These are phyloP conservation scores for Globisporangium paroecandrum DNA, from an alignment of 352 stramenopile species.

Conservation along the genomic window DNA sequence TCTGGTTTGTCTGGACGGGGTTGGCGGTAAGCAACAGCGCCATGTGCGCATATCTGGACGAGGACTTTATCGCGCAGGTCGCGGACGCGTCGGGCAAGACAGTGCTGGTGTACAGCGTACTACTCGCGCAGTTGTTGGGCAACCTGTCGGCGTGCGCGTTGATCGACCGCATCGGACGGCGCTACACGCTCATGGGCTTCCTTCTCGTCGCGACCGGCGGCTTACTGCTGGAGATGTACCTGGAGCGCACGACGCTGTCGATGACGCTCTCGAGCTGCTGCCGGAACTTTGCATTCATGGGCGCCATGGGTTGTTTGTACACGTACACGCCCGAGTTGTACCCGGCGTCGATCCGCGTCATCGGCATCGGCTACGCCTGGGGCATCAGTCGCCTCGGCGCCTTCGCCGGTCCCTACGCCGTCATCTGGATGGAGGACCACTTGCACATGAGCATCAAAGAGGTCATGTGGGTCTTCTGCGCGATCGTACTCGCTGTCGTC, in stretches of 20 bases:
- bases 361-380: slow-evolving; percentile 32
- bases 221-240: slow-evolving; percentile 10
- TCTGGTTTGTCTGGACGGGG: slow-evolving; percentile 43
- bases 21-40: slow-evolving; percentile 22
- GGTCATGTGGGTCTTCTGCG: neutral
- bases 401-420: slow-evolving; percentile 27
- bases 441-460: slow-evolving; percentile 11
- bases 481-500: slow-evolving; percentile 21
- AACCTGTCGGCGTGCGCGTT: slow-evolving; percentile 28
- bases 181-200: slow-evolving; percentile 22
- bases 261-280: neutral
- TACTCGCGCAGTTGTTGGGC: slow-evolving; percentile 29
- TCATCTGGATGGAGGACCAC: slow-evolving; percentile 24
- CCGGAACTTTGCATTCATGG: slow-evolving; percentile 11
- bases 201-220: slow-evolving; percentile 3
- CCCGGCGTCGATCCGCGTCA: slow-evolving; percentile 28
- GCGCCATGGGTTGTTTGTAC: slow-evolving; percentile 26
- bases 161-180: slow-evolving; percentile 29
- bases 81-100: neutral
- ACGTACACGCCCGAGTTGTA: slow-evolving; percentile 40
- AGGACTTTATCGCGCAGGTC: slow-evolving; percentile 9
- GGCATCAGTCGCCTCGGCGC: slow-evolving; percentile 22
- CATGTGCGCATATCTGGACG: slow-evolving; percentile 26
- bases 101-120: neutral
- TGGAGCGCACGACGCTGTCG: slow-evolving; percentile 17